Evolutionary conservation across 805 yeast species (phyloP).

Genomic region (Saccharomyces eubayanus): DNA sequence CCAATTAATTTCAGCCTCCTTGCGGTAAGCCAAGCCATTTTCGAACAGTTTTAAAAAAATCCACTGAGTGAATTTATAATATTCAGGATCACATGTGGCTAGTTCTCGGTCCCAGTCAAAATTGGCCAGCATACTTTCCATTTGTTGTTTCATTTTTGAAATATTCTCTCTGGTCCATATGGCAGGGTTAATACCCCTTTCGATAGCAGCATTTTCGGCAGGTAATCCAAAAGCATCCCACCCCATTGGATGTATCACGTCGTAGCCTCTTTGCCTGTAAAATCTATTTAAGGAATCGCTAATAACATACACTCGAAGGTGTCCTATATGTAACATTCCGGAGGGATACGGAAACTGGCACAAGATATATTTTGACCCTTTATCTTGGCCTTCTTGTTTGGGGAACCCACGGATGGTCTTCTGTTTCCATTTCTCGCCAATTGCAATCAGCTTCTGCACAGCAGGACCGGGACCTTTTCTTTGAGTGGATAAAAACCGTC

Average conservation of each 20-base stretch:
- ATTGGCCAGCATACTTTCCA: constrained; percentile 67
- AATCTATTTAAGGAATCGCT: constrained; percentile 78
- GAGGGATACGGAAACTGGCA: constrained; percentile 97
- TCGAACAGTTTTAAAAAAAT: constrained; percentile 66
- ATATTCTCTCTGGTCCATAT: constrained; percentile 80
- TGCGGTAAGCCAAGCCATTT: constrained; percentile 76
- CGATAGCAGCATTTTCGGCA: constrained; percentile 96
- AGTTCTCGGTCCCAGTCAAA: constrained; percentile 93
- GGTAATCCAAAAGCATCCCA: constrained; percentile 99
- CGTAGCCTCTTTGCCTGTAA: constrained; percentile 63
- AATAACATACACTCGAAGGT: constrained; percentile 84
- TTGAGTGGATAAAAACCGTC: neutral
- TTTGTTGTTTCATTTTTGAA: constrained; percentile 76
- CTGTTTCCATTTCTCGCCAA: constrained; percentile 25
- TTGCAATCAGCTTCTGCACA: constrained; percentile 7
- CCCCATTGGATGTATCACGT: constrained; percentile 94
- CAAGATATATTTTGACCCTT: constrained; percentile 43
- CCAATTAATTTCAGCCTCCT: constrained; percentile 90
- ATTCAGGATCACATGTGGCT: constrained; percentile 76
- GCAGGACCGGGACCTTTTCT: neutral
- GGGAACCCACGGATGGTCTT: constrained; percentile 15
- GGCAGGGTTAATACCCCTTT: constrained; percentile 67
- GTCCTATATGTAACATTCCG: constrained; percentile 89
- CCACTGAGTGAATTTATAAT: constrained; percentile 88
- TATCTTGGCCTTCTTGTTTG: constrained; percentile 2